Evolutionary conservation across 306 rosid genomes (phyloP), one percentile per base, ranked within the genome.

Genomic region (Abrus precatorius): DNA sequence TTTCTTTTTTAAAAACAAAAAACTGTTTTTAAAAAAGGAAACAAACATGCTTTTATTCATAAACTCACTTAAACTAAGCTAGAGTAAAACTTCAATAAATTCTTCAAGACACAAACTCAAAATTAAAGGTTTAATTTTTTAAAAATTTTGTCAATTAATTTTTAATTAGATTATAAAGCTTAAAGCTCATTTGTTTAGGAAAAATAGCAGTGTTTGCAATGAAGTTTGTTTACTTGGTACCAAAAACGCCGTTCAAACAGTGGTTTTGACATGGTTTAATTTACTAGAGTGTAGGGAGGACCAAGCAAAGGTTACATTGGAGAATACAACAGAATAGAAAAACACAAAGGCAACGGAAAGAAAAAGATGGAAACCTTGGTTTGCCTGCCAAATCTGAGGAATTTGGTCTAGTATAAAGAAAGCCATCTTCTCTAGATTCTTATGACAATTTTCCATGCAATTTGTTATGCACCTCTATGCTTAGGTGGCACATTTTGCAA

Each of bases 391-490:
- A 79, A 45, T 57, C 53, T 80, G 73, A 77, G 92, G 89, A 77
- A 71, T 67, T 71, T 85, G 85, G n/a, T 78, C 84, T 69, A 86
- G 81, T 69, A 82, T 69, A 54, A 33, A 81, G 57, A 50, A 90
- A 40, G 32, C 85, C 79, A 41, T 3, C 12, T 5, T 53, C 29
- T 54, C 56, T 44, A 6, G 47, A 43, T 34, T 81, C 82, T 61
- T 80, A 44, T 32, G 63, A 65, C 40, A 49, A n/a, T 5, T 63
- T 60, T 65, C 44, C 62, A n/a, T 1, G 29, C 10, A 12, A 48
- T 49, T 47, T 36, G 40, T 36, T 36, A 36, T 36, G 40, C 2
- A 0, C 40, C 2, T 36, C 40, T 36, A 36, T 36, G 4, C 4
- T 36, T 36, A 2, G 40, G 40, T 36, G 40, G 40, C 40, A 36